Base-by-base conservation (phyloP, 75 land plant genomes). In the Cupressus sempervirens region DNA sequence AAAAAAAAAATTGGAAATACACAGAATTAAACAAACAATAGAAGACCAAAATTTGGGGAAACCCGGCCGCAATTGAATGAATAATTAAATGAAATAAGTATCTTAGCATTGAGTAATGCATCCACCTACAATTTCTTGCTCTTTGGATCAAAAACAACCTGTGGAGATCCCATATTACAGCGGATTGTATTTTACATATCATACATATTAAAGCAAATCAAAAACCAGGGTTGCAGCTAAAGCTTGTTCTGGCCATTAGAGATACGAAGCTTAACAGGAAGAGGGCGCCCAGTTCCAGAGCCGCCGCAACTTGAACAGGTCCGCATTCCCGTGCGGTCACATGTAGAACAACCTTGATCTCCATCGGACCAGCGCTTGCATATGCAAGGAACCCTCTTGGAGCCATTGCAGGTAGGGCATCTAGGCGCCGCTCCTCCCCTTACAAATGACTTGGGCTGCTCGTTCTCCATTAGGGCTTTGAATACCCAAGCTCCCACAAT, bases 331-430 rank as follows among this genome's bases (percentile, higher is more conserved):
- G 91, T 70, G 9, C 91, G 91, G 30, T 80, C 83, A 73, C 91
- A 90, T 2, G 91, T 89, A 29, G 81, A 41, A 48, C 91, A 90
- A 0, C 91, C 91, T 18, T 84, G 80, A 65, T 90, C 91, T 9
- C 91, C 56, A 76, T 90, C 91, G 7, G 91, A 90, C 91, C 91
- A 90, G 43, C 91, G 87, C 11, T 73, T 86, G 86, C 91, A 90
- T 45, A 90, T 50, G 85, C 91, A 90, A 9, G 88, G 86, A 23
- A 88, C 89, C 73, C 88, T 84, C 48, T 90, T 54, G 34, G 88
- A 56, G 11, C 91, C 91, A 18, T 89, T 89, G 50, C 91, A 90
- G 48, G 87, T 84, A 6, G 91, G 84, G 75, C 91, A 90, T 26
- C 84, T 48, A 26, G 84, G 86, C 40, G 45, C 34, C 10, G 45